Percentiles rank a stretch among this genome's conserved stretches.
These are phyloP conservation scores for Leccinum pachyderme DNA, from an alignment of 1,284 basidiomycete species.

Conservation along the genomic window DNA sequence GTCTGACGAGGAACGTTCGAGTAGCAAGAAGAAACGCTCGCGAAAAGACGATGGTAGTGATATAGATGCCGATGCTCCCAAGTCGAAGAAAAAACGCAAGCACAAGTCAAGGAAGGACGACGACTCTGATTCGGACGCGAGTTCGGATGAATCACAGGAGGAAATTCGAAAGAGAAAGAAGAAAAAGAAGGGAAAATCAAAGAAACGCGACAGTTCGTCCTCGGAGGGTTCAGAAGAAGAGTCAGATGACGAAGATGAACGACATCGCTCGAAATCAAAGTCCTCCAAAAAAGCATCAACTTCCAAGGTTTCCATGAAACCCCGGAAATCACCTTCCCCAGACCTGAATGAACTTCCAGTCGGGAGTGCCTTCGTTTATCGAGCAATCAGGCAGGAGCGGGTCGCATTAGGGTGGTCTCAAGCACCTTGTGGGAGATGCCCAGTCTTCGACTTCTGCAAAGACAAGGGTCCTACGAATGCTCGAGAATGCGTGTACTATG, in stretches of 20 bases:
- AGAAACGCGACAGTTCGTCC: slow-evolving; percentile 16
- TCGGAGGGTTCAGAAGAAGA: slow-evolving; percentile 15
- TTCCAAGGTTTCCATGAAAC: slow-evolving; percentile 19
- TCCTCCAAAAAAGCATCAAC: slow-evolving; percentile 24
- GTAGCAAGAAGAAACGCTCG: slow-evolving; percentile 21
- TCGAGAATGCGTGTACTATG: slow-evolving; percentile 47
- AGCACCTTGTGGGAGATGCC: slow-evolving; percentile 51
- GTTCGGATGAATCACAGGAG: slow-evolving; percentile 12
- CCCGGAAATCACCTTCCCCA: slow-evolving; percentile 19
- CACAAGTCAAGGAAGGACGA: slow-evolving; percentile 20
- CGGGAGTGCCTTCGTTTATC: slow-evolving; percentile 40
- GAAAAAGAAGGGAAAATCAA: slow-evolving; percentile 31
- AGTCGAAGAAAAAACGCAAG: slow-evolving; percentile 29
- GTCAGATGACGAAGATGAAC: slow-evolving; percentile 17
- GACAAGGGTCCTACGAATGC: slow-evolving; percentile 55
- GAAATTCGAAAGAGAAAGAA: slow-evolving; percentile 16
- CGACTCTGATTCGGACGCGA: slow-evolving; percentile 8
- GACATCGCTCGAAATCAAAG: slow-evolving; percentile 20
- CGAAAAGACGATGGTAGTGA: slow-evolving; percentile 20
- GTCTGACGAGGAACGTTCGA: slow-evolving; percentile 22
- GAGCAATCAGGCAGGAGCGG: slow-evolving; percentile 45
- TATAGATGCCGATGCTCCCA: slow-evolving; percentile 13
- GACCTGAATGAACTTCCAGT: slow-evolving; percentile 17
- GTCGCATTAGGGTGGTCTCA: slow-evolving; percentile 47
- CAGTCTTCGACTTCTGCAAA: slow-evolving; percentile 52